Base-by-base conservation (phyloP, 257 asterid species). In the Echites panduratus region DNA sequence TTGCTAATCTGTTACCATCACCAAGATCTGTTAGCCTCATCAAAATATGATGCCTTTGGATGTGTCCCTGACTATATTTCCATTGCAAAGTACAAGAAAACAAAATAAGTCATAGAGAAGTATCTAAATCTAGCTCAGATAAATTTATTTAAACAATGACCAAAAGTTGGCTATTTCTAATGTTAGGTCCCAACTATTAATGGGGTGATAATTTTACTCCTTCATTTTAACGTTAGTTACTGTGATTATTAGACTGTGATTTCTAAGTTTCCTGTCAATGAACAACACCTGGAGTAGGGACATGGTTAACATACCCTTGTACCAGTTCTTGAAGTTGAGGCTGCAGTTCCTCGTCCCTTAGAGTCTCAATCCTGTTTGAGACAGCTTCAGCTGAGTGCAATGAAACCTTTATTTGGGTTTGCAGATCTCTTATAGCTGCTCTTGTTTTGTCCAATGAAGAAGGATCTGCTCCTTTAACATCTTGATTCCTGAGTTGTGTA, bases 401-500 rank as follows among this genome's bases (percentile, higher is more conserved):
- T 32, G 99, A 94, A 79, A 94, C 97, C 83, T 94, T 94, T 66
- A 94, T 89, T 78, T 85, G 91, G 29, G 99, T 92, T 27, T 88
- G 84, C 74, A 94, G 85, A 73, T 86, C 91, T 81, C 92, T 79
- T 57, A 91, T 84, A 76, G 90, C 79, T 72, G 89, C 80, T 79
- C 92, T 89, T 43, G 92, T 89, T 85, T 88, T 94, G 52, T 87
- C 87, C 8, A 85, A 82, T 45, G 81, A 82, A 53, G 84, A 74
- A 76, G 87, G 92, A 76, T 89, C 97, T 16, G 81, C 90, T 9
- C 97, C 96, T 80, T 85, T 88, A 71, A 82, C 90, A 61, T 91
- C 97, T 74, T 83, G 96, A 73, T 85, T 87, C 79, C 86, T 86
- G 53, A 94, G 87, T 61, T 88, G 99, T 57, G 84, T 59, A 69